Evolutionary conservation across 768 basidiomycete genomes (phyloP).

Genomic region (Megacollybia marginata): DNA sequence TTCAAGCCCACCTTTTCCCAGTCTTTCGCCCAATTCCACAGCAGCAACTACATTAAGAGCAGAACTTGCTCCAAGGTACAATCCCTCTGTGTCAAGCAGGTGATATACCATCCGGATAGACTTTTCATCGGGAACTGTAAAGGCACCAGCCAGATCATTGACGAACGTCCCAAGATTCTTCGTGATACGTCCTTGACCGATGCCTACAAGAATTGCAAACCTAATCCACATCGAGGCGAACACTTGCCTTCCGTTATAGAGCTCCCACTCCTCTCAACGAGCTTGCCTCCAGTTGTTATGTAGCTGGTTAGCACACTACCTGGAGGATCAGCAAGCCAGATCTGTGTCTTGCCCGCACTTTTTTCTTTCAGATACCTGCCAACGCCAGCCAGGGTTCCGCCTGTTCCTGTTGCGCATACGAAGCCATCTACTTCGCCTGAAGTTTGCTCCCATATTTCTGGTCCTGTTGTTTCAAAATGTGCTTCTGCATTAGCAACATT

Average conservation of each 20-base stretch:
- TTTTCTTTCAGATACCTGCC: slow-evolving; percentile 81
- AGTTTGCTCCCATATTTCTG: slow-evolving; percentile 94
- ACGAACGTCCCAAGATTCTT: slow-evolving; percentile 84
- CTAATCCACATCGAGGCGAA: background rate
- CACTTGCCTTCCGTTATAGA: slow-evolving; percentile 83
- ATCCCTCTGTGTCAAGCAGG: slow-evolving; percentile 82
- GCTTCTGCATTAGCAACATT: slow-evolving; percentile 86
- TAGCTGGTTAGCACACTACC: slow-evolving; percentile 88
- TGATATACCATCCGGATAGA: slow-evolving; percentile 93
- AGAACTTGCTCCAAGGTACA: slow-evolving; percentile 92
- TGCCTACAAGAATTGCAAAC: slow-evolving; percentile 43
- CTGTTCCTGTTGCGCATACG: slow-evolving; percentile 91
- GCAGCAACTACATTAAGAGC: slow-evolving; percentile 96
- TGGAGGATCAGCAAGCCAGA: slow-evolving; percentile 96
- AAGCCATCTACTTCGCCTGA: slow-evolving; percentile 80
- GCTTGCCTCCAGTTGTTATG: slow-evolving; percentile 69
- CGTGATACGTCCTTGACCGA: slow-evolving; percentile 95
- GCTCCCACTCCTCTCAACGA: slow-evolving; percentile 72
- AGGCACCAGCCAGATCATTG: slow-evolving; percentile 69
- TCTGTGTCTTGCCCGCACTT: slow-evolving; percentile 69
- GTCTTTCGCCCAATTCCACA: slow-evolving; percentile 73
- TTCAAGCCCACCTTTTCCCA: slow-evolving; percentile 62
- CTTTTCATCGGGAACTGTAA: slow-evolving; percentile 83
- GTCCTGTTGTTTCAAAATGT: slow-evolving; percentile 88
- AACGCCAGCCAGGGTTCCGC: slow-evolving; percentile 89